Evolutionary conservation across 2,329 filamentous ascomycete genomes (phyloP).

Genomic region (Madurella mycetomatis): DNA sequence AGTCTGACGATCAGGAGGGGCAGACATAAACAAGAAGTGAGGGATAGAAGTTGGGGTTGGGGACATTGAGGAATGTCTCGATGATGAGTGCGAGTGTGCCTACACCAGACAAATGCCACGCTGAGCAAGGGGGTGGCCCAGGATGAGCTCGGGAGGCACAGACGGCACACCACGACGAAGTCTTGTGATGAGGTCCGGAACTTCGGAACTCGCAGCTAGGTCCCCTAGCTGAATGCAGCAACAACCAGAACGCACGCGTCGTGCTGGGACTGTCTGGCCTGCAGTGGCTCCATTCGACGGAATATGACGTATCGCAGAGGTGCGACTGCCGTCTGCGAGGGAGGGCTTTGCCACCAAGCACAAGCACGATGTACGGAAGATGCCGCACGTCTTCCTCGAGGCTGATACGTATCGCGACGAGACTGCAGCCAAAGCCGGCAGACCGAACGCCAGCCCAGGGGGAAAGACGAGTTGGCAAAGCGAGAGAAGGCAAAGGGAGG

Average conservation of each 20-base stretch:
- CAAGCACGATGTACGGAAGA: conserved; percentile 1
- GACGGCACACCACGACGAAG: not conserved
- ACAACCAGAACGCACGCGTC: not conserved
- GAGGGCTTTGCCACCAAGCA: no score
- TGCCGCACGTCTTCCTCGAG: conserved; percentile 1
- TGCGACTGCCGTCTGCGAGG: no score
- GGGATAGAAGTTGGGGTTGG: conserved; percentile 1
- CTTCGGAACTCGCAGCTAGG: not conserved
- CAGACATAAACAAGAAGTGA: conserved; percentile 11
- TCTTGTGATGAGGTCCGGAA: not conserved
- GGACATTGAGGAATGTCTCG: conserved; percentile 12
- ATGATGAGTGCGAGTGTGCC: not conserved
- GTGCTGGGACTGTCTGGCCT: conserved; percentile 6
- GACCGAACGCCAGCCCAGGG: not conserved
- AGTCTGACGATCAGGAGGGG: conserved; percentile 9
- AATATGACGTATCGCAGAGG: conserved; percentile 18
- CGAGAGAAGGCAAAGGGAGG: not conserved
- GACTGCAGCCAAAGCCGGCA: not conserved
- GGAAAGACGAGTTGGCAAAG: not conserved
- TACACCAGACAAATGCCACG: not conserved
- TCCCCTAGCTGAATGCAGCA: conserved; percentile 10
- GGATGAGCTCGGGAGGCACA: not conserved
- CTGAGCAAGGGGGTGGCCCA: conserved; percentile 2
- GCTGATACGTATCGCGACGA: not conserved
- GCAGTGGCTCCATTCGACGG: not conserved